These are phyloP conservation scores for Trichosporon faecale DNA, from an alignment of 1,284 basidiomycete genomes.

Conservation along the genomic window DNA sequence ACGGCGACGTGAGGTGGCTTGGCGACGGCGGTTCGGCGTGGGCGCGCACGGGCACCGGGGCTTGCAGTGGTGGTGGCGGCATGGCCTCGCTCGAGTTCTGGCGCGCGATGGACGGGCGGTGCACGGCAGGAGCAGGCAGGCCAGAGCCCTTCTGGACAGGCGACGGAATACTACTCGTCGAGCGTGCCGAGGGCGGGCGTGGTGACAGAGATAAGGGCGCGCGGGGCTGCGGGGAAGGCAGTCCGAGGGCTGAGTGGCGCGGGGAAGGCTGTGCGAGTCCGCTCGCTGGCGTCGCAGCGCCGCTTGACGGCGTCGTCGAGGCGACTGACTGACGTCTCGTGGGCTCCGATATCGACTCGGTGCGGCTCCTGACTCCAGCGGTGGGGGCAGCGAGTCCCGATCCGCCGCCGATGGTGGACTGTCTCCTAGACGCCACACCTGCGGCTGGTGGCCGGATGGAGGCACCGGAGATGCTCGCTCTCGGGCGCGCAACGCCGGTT, in stretches of 20 bases:
- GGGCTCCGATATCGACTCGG: background rate
- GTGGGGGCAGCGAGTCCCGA: background rate
- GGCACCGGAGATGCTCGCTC: background rate
- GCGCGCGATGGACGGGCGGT: background rate
- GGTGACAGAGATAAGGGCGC: background rate
- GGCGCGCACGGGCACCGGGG: background rate
- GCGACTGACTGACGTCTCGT: background rate
- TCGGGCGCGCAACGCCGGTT: background rate
- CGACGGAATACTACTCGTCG: slow-evolving; percentile 4
- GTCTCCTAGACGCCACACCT: background rate
- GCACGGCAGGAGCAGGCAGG: background rate
- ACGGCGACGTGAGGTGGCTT: background rate
- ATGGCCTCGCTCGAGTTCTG: background rate
- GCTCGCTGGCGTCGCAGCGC: background rate
- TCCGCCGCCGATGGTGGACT: background rate
- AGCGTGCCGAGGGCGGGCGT: background rate
- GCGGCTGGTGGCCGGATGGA: background rate
- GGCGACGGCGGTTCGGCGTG: background rate
- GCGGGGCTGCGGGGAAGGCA: background rate
- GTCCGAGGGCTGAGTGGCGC: background rate
- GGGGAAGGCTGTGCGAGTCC: background rate
- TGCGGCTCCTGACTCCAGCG: background rate
- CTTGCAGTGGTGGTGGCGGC: slow-evolving; percentile 7
- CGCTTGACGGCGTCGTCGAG: background rate
- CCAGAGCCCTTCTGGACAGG: background rate